phyloP scores from a whole-genome alignment of 148 eudicot species.

The Beta vulgaris region DNA sequence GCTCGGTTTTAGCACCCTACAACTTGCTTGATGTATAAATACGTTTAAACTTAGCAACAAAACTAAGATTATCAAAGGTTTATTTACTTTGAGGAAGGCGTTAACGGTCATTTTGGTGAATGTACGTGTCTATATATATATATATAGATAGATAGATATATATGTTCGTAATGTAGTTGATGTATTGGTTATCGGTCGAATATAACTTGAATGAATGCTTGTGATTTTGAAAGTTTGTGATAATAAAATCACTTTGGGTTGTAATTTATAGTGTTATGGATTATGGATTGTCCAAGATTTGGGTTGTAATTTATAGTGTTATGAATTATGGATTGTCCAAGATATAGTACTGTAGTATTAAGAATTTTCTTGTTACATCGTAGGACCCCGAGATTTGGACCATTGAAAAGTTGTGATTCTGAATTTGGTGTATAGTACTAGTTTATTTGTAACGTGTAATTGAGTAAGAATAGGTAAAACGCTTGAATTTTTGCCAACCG shows the following conservation, averaged over 20 bases:
- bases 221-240: neutral
- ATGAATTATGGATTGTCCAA: no score
- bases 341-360: neutral
- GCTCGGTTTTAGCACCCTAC: neutral
- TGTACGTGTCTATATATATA: no score
- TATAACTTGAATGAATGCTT: neutral
- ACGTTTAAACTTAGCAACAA: neutral
- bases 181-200: no score
- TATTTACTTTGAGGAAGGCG: neutral
- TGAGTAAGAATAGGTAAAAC: neutral
- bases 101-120: no score
- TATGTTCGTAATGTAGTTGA: no score
- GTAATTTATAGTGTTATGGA: no score
- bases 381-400: neutral
- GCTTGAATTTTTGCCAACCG: no score
- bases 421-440: neutral
- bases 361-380: neutral
- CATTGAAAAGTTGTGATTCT: neutral
- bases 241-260: no score
- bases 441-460: neutral
- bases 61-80: no score
- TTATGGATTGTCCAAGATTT: no score
- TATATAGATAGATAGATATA: no score
- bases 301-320: neutral
- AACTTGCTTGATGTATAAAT: neutral